Evolutionary conservation across 2,329 filamentous ascomycete genomes (phyloP), one percentile per base, ranked within the genome.

Genomic region (Lachnellula willkommii): DNA sequence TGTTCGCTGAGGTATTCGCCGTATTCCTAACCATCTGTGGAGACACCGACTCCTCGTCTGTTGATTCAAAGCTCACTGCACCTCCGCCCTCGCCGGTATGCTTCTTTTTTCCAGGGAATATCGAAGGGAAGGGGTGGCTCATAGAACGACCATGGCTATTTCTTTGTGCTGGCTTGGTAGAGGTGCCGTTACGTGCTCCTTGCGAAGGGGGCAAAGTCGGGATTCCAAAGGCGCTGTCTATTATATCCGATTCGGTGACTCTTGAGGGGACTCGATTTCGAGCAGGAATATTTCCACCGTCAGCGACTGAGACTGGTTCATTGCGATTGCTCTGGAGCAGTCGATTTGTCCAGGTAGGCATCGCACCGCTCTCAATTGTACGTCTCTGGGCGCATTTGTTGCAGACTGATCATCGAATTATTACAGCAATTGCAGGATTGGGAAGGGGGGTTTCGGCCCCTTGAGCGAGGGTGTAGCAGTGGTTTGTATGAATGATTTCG

Each of bases 41-140:
- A 28, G 62, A 58, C 12, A 53, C 69, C n/a, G 74, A 74, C 54
- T 77, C 71, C 39, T 74, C 74, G 51, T 79, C 78, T 36, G 74
- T 71, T 3, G 74, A 74, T 50, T 77, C 77, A 47, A 74, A 73
- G n/a, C 73, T 73, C 26, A 66, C 64, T 51, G 68, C 60, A 35
- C 72, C 71, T 52, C 68, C 60, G 57, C 65, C 66, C 61, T 75
- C 61, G 54, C 69, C 70, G 65, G 71, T 69, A 35, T 75, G 71
- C 65, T 78, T 79, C 72, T 81, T 84, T 67, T 83, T 84, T 60
- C 74, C 73, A 35, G 80, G 78, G 67, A 92, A 89, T 35, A 91
- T 72, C 17, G 83, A 85, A 7, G 88, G 86, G 61, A 93, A 88
- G 11, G 89, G 89, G 66, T 93, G 86, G 77, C 89, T 94, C 75